Evolutionary conservation across 2,329 filamentous ascomycete species (phyloP).

Genomic region (Sphaerulina vaccinii): DNA sequence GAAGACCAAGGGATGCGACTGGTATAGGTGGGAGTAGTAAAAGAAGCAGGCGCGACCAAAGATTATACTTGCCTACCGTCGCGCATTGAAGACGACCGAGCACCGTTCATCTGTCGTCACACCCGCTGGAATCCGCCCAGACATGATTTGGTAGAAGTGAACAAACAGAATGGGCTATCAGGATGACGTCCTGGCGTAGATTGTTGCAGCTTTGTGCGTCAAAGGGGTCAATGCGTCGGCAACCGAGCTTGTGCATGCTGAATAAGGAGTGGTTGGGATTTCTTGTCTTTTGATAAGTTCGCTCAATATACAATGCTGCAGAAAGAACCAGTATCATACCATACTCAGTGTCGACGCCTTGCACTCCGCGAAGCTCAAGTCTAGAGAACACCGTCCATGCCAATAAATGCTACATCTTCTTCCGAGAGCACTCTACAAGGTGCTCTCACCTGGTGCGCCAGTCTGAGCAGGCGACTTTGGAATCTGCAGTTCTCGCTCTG

Average conservation of each 20-base stretch:
- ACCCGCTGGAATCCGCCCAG: neutral
- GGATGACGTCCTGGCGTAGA: neutral
- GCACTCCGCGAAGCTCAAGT: slow-evolving; percentile 12
- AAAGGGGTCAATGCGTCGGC: neutral
- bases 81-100: neutral
- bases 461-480: slow-evolving; percentile 35
- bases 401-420: slow-evolving; percentile 8
- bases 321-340: slow-evolving; percentile 14
- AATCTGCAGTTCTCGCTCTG: slow-evolving; percentile 30
- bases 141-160: neutral
- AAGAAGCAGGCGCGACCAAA: neutral
- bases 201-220: neutral
- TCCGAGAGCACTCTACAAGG: slow-evolving; percentile 14
- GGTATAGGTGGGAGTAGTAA: neutral
- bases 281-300: neutral
- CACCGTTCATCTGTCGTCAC: neutral
- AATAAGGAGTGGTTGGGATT: neutral
- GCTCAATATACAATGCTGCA: slow-evolving; percentile 20
- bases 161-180: neutral
- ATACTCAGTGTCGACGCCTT: slow-evolving; percentile 14
- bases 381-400: slow-evolving; percentile 3
- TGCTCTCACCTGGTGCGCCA: slow-evolving; percentile 19
- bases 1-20: neutral
- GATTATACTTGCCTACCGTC: neutral
- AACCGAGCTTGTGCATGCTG: neutral